These are phyloP conservation scores for Penicillium malachiteum DNA, from an alignment of 495 filamentous ascomycete genomes.

Conservation along the genomic window DNA sequence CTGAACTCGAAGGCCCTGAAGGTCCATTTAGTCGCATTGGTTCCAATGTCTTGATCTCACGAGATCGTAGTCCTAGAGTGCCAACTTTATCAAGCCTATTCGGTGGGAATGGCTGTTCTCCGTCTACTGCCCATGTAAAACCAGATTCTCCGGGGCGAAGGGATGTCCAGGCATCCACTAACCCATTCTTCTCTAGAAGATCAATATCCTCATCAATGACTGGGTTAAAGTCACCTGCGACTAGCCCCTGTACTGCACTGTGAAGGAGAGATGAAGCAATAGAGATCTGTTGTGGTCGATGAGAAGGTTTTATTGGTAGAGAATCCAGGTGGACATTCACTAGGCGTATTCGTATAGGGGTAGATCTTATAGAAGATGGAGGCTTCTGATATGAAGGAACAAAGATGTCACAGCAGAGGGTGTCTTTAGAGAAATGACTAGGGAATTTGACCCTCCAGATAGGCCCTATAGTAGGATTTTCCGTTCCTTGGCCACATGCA, in stretches of 20 bases:
- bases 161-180: constrained; percentile 21
- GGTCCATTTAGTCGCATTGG: background rate
- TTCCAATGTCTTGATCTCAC: constrained; percentile 11
- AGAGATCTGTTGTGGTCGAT: constrained; percentile 17
- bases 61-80: constrained; percentile 16
- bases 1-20: background rate
- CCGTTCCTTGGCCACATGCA: background rate
- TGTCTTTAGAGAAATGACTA: constrained; percentile 21
- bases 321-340: constrained; percentile 27
- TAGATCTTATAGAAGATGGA: background rate
- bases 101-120: background rate
- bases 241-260: constrained; percentile 16
- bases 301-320: constrained; percentile 20
- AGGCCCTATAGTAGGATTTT: constrained; percentile 11
- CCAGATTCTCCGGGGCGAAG: constrained; percentile 17
- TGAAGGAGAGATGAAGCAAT: constrained; percentile 12
- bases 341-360: constrained; percentile 10
- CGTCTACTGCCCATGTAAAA: constrained; percentile 20
- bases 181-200: constrained; percentile 13
- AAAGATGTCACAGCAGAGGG: constrained; percentile 27
- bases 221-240: constrained; percentile 32
- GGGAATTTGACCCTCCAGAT: constrained; percentile 20
- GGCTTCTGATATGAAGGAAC: constrained; percentile 1
- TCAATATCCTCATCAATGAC: constrained; percentile 21
- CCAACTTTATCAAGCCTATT: constrained; percentile 26